phyloP scores from a whole-genome alignment of 495 filamentous ascomycete species.

The Penicillium verhagenii region DNA sequence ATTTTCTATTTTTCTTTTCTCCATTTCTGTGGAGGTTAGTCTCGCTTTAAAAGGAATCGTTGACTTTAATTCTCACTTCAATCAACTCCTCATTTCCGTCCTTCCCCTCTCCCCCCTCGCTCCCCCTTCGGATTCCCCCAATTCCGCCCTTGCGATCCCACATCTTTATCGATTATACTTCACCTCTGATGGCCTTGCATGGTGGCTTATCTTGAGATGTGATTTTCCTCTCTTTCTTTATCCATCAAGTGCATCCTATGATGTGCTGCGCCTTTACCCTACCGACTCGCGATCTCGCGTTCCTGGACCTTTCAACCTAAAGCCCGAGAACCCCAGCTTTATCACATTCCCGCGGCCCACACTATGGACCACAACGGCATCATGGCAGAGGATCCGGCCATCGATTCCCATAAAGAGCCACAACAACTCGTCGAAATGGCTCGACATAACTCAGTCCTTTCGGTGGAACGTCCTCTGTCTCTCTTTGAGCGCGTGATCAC shows the following conservation, averaged over 20 bases:
- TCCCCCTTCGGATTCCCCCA: conserved; percentile 18
- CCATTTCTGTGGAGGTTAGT: neutral
- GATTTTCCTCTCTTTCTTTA: conserved; percentile 20
- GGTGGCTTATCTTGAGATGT: conserved; percentile 32
- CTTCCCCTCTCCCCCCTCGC: conserved; percentile 19
- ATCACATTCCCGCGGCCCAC: neutral
- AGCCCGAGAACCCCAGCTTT: neutral
- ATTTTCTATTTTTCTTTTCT: neutral
- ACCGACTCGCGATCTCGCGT: conserved; percentile 38
- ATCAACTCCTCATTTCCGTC: neutral
- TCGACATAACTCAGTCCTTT: conserved; percentile 24
- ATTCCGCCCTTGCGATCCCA: conserved; percentile 23
- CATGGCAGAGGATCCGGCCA: conserved; percentile 13
- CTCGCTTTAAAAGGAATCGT: neutral
- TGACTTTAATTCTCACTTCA: neutral
- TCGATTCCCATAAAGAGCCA: conserved; percentile 9
- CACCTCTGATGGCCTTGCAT: conserved; percentile 37
- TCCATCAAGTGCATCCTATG: conserved; percentile 29
- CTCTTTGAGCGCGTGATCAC: conserved; percentile 54
- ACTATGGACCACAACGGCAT: conserved; percentile 8
- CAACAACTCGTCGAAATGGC: conserved; percentile 31
- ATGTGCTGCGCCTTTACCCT: conserved; percentile 36
- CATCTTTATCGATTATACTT: conserved; percentile 22
- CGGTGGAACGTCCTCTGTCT: conserved; percentile 38
- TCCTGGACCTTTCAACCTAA: conserved; percentile 17